A percentile compares a stretch with the other conserved stretches of the same genome.
Evolutionary conservation across 2,329 filamentous ascomycete genomes (phyloP).

Genomic region (Diplodia scrobiculata): DNA sequence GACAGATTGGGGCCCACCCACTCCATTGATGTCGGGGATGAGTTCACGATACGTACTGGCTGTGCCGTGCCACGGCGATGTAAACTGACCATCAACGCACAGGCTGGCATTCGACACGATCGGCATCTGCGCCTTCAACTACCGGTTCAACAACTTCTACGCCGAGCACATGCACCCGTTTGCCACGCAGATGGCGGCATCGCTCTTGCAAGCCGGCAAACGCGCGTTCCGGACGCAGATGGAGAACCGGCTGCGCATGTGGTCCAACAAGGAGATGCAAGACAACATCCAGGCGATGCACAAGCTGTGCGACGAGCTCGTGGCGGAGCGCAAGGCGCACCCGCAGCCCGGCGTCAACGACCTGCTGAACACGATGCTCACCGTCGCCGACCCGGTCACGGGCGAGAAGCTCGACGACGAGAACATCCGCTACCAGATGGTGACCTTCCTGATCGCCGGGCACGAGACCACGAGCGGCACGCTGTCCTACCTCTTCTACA

Average conservation of each 20-base stretch:
- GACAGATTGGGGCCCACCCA: constrained; percentile 55
- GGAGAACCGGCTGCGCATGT: constrained; percentile 31
- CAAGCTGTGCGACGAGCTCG: constrained; percentile 51
- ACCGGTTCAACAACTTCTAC: constrained; percentile 76
- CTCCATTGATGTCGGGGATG: constrained; percentile 63
- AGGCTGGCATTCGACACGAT: constrained; percentile 73
- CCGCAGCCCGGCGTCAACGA: constrained; percentile 62
- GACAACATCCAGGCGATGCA: constrained; percentile 49
- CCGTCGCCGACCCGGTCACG: constrained; percentile 61
- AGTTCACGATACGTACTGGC: constrained; percentile 58
- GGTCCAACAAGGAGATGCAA: constrained; percentile 59
- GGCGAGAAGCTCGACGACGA: constrained; percentile 15
- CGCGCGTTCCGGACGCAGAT: constrained; percentile 52
- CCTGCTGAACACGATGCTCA: constrained; percentile 69
- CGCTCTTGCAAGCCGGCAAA: constrained; percentile 60
- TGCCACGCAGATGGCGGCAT: constrained; percentile 66
- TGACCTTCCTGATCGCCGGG: constrained; percentile 31
- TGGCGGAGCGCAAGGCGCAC: constrained; percentile 60
- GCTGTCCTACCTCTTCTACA: constrained; percentile 66
- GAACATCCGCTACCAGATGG: constrained; percentile 28
- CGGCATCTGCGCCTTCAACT: constrained; percentile 70
- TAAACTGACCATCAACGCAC: neutral
- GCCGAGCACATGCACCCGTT: constrained; percentile 70
- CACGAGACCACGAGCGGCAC: constrained; percentile 61
- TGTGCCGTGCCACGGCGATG: neutral